Evolutionary conservation across 768 basidiomycete species (phyloP).

Genomic region (Kwoniella sp.): DNA sequence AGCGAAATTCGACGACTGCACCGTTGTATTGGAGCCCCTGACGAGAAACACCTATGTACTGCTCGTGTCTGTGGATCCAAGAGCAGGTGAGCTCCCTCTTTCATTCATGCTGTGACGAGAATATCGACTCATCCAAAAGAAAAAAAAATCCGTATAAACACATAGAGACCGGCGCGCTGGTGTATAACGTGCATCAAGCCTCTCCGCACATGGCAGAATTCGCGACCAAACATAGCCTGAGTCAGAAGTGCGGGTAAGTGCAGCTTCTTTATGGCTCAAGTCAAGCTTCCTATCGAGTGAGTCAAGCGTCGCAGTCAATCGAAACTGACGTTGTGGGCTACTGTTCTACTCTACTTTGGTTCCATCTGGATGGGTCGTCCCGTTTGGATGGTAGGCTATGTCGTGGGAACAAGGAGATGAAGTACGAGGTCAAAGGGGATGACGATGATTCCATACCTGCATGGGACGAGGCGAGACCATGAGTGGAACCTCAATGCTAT

Average conservation of each 20-base stretch:
- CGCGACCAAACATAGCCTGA: constrained; percentile 29
- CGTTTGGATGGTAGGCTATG: constrained; percentile 29
- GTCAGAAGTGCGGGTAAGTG: constrained; percentile 52
- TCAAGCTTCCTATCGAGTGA: neutral
- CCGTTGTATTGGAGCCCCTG: constrained; percentile 72
- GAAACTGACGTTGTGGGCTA: too few relatives aligned
- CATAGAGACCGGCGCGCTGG: constrained; percentile 82
- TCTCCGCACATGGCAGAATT: constrained; percentile 86
- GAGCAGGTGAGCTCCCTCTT: constrained; percentile 66
- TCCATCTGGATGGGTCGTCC: too few relatives aligned
- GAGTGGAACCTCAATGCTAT: neutral
- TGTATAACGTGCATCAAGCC: constrained; percentile 83
- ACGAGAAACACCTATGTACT: constrained; percentile 92
- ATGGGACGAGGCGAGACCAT: constrained; percentile 43
- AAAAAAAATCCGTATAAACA: too few relatives aligned
- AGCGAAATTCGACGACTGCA: constrained; percentile 50
- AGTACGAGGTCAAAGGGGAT: constrained; percentile 44
- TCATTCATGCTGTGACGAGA: neutral
- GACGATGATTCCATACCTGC: constrained; percentile 38
- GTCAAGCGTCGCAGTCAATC: too few relatives aligned
- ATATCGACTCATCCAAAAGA: neutral
- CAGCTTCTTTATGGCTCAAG: too few relatives aligned
- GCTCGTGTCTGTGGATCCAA: constrained; percentile 83
- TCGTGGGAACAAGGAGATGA: constrained; percentile 37
- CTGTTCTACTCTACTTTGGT: neutral